A percentile compares a stretch with the other conserved stretches of the same genome.
Conservation (phyloP, 1,284 basidiomycete genomes). For the Phellinidium pouzarii region DNA sequence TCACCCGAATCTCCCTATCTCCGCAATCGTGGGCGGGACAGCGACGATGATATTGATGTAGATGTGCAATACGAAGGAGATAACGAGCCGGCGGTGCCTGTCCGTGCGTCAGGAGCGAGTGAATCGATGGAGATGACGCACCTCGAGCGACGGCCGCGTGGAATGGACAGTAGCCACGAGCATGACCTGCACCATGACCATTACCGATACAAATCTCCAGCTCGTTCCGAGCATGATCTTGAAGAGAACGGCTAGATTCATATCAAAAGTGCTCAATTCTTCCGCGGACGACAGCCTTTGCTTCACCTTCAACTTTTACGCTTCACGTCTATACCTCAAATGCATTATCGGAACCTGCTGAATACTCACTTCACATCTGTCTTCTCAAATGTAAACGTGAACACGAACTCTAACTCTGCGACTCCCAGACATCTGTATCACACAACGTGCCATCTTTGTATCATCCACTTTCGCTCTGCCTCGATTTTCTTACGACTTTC, state of each 20-base stretch:
- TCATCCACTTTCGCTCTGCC: neutral
- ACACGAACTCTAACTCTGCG: neutral
- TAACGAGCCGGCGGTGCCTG: neutral
- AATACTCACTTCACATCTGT: no score
- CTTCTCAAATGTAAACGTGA: no score
- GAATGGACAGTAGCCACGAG: constrained; percentile 1
- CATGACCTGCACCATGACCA: constrained; percentile 9
- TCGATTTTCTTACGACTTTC: neutral
- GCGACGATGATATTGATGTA: neutral
- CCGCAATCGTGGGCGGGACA: neutral
- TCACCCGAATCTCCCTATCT: neutral
- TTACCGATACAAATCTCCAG: neutral
- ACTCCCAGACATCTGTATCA: no score
- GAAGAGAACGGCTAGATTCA: neutral
- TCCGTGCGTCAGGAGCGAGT: neutral
- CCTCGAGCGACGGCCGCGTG: neutral
- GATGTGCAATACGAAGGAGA: neutral
- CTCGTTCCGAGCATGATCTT: neutral
- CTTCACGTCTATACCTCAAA: neutral
- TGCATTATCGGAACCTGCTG: no score
- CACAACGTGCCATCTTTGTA: no score
- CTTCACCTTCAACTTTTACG: no score
- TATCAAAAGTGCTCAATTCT: no score
- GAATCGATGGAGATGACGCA: neutral
- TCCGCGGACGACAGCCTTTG: neutral